Evolutionary conservation across 805 yeast genomes (phyloP), one percentile per base, ranked within the genome.

Genomic region (Yamadazyma sp.): DNA sequence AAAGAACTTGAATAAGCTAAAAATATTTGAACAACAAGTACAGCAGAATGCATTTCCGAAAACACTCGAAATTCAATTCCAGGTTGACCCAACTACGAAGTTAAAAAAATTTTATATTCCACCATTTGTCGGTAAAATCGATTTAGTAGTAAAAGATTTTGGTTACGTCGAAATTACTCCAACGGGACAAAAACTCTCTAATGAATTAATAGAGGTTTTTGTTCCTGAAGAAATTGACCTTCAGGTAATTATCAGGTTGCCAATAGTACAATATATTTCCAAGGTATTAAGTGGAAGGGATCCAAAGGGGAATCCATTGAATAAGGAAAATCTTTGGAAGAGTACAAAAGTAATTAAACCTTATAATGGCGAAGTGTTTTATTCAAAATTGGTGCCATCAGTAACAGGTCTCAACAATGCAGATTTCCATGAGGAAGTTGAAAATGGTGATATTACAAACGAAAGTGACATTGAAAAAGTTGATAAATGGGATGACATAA

Each of bases 71-170:
- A 25, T 33, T 7, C 42, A 42, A 13, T 47, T 50, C 27, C 7
- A 47, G 5, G 25, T 40, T 8, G 14, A 35, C 1, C 44, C 45
- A 7, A 44, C 45, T 18, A 28, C 43, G 57, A 40, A 43, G 18
- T 36, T 56, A 11, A 42, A 39, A n/a, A 58, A 76, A 38, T 80
- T 70, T 42, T 63, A 74, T 2, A 64, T 84, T 3, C 91, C 93
- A 0, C 85, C 86, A n/a, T 83, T 83, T 46, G 63, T 58, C 39
- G 91, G 91, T 0, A 52, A 73, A 4, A 59, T 84, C 7, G 94
- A 84, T 47, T 48, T 84, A 18, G 82, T 84, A 2, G 45, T 84
- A 7, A 76, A 75, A 34, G 78, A 78, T 40, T 52, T 79, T n/a
- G 93, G 93, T 0, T 79, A 70, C 45, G 42, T 83, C 2, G 72